phyloP scores from a whole-genome alignment of 495 filamentous ascomycete species.

The Pyrenula aspistea region DNA sequence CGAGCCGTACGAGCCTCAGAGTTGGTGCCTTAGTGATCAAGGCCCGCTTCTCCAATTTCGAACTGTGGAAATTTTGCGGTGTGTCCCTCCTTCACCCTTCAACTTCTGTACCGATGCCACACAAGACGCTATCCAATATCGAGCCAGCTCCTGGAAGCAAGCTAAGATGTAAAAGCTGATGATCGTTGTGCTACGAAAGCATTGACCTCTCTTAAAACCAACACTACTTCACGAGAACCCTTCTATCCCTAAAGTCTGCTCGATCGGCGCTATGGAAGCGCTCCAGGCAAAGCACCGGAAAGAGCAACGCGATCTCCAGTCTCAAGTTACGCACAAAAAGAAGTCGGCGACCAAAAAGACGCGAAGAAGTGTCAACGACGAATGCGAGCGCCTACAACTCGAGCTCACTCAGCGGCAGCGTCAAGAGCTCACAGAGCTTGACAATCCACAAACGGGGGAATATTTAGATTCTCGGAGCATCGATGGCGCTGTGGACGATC shows the following conservation, averaged over 20 bases:
- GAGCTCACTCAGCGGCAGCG: constrained; percentile 57
- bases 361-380: constrained; percentile 73
- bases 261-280: constrained; percentile 45
- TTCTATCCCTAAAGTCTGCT: neutral
- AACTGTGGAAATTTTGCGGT: no score
- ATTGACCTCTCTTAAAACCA: neutral
- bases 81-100: no score
- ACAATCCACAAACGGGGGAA: constrained; percentile 1
- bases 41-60: no score
- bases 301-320: constrained; percentile 77
- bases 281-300: constrained; percentile 72
- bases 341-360: constrained; percentile 95
- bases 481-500: constrained; percentile 10
- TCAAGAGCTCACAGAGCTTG: constrained; percentile 42
- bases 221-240: neutral
- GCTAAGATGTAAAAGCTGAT: no score
- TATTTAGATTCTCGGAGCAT: neutral
- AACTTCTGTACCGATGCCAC: no score
- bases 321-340: constrained; percentile 82
- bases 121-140: no score
- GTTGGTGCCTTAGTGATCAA: no score
- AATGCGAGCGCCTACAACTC: constrained; percentile 63
- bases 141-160: no score
- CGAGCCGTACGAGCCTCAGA: no score
- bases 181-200: neutral